Conservation (phyloP, 192 early-diverging fungal genomes). For the Funneliformis geosporum region DNA sequence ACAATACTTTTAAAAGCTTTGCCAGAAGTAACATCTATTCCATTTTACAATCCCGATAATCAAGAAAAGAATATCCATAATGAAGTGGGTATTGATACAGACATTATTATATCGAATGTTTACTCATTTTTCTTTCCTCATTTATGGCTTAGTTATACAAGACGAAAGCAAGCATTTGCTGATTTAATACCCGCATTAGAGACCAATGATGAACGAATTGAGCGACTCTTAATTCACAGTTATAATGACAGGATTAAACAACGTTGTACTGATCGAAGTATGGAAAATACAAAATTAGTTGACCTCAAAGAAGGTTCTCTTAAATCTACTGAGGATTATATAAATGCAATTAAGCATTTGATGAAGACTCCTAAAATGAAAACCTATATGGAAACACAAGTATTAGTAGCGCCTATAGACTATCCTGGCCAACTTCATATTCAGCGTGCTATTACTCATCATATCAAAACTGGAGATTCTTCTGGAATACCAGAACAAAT, state of each 20-base stretch:
- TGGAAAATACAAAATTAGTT: conserved; percentile 5
- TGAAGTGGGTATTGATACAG: neutral
- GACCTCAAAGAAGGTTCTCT: neutral
- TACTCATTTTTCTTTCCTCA: too few relatives aligned
- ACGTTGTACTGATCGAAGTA: neutral
- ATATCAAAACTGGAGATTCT: too few relatives aligned
- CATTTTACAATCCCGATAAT: neutral
- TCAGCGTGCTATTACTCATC: too few relatives aligned
- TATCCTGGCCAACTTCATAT: too few relatives aligned
- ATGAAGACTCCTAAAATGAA: too few relatives aligned
- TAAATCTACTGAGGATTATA: neutral
- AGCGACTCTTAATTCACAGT: neutral
- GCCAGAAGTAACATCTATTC: too few relatives aligned
- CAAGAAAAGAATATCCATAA: neutral
- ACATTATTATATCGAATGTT: too few relatives aligned
- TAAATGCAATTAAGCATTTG: neutral
- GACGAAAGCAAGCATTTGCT: neutral
- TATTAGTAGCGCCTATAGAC: too few relatives aligned
- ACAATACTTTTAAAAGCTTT: conserved; percentile 7
- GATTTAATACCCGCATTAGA: neutral
- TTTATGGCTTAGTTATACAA: neutral
- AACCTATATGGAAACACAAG: too few relatives aligned
- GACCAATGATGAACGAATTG: neutral
- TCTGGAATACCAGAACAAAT: too few relatives aligned
- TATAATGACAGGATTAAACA: neutral